Conservation (phyloP, 2,329 filamentous ascomycete species). For the Hymenoscyphus albidus region DNA sequence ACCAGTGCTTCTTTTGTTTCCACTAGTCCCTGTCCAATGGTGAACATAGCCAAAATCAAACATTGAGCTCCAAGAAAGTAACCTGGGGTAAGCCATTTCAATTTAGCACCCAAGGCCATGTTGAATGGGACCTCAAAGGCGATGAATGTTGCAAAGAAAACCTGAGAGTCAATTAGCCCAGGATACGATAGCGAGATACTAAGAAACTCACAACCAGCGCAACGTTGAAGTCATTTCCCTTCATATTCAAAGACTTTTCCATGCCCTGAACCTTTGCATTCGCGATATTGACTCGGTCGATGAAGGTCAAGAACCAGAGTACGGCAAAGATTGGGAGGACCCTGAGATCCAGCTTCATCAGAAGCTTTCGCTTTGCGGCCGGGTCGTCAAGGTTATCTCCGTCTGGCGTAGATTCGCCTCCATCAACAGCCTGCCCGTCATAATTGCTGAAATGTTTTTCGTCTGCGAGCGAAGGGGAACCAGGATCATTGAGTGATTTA, state of each 20-base stretch:
- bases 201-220: conserved; percentile 4
- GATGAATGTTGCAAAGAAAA: conserved; percentile 54
- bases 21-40: conserved; percentile 4
- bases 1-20: conserved; percentile 3
- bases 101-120: conserved; percentile 40
- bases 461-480: not conserved
- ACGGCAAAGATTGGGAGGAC: conserved; percentile 46
- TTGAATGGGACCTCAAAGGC: conserved; percentile 60
- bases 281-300: conserved; percentile 73
- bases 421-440: not conserved
- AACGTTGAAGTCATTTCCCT: conserved; percentile 7
- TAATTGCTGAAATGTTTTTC: not conserved
- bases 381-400: conserved; percentile 14
- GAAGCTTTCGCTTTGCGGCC: conserved; percentile 13
- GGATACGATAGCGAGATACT: not conserved
- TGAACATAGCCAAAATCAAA: conserved; percentile 3
- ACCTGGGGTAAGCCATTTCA: not conserved
- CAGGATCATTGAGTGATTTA: not conserved
- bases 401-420: not conserved
- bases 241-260: conserved; percentile 49
- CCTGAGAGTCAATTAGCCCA: not conserved
- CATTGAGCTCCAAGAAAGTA: conserved; percentile 4
- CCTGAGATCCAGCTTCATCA: conserved; percentile 14
- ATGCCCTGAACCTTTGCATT: conserved; percentile 66
- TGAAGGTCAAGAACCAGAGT: conserved; percentile 67